These are phyloP conservation scores for Penicillium psychrofluorescens DNA, from an alignment of 495 filamentous ascomycete genomes.

Conservation along the genomic window DNA sequence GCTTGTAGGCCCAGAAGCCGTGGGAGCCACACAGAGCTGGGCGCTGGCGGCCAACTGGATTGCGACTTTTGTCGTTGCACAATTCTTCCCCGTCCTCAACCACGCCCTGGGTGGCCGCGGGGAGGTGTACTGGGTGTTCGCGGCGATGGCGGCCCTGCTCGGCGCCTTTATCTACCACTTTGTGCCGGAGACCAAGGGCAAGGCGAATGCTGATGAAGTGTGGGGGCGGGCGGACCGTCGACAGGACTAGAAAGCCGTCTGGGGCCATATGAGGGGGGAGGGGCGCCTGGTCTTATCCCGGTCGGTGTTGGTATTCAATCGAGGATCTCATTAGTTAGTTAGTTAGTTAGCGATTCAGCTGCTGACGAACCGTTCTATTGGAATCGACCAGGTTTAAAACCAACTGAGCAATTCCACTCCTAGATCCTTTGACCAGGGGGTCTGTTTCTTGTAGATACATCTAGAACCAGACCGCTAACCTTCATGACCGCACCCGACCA, in stretches of 20 bases:
- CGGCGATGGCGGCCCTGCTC: slow-evolving; percentile 58
- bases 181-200: slow-evolving; percentile 82
- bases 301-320: too few species aligned
- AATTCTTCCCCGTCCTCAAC: slow-evolving; percentile 87
- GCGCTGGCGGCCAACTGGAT: slow-evolving; percentile 82
- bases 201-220: slow-evolving; percentile 74
- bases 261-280: too few species aligned
- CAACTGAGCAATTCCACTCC: too few species aligned
- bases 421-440: too few species aligned
- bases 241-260: slow-evolving; percentile 19
- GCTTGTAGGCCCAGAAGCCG: slow-evolving; percentile 79
- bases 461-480: too few species aligned
- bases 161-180: slow-evolving; percentile 57
- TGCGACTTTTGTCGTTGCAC: slow-evolving; percentile 84
- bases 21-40: slow-evolving; percentile 81
- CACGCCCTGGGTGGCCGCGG: slow-evolving; percentile 64
- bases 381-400: too few species aligned
- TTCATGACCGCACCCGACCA: too few species aligned
- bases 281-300: too few species aligned
- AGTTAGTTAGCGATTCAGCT: too few species aligned
- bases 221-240: slow-evolving; percentile 58
- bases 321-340: too few species aligned
- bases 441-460: too few species aligned
- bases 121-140: slow-evolving; percentile 83
- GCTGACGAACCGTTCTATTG: too few species aligned